Conservation (phyloP, 805 yeast genomes). For the Metschnikowia gruessii region DNA sequence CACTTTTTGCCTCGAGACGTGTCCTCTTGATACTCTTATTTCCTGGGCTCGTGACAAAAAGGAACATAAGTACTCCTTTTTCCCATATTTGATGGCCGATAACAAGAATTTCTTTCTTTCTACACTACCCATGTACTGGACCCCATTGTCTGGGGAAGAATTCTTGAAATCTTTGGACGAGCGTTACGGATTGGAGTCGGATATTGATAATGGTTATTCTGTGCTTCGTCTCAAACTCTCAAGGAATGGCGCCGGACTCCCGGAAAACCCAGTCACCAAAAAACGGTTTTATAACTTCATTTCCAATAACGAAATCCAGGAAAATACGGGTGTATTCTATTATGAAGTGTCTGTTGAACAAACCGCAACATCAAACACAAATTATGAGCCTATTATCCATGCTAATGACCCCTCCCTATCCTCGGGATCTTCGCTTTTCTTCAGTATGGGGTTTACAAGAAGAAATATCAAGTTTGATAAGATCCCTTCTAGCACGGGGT, state of each 20-base stretch:
- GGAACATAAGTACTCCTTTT: constrained; percentile 24
- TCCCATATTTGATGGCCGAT: constrained; percentile 29
- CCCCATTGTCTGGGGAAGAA: constrained; percentile 32
- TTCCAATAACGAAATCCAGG: constrained; percentile 32
- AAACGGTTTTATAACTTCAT: constrained; percentile 36
- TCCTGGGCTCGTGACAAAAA: constrained; percentile 14
- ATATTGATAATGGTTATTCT: constrained; percentile 30
- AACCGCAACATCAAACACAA: constrained; percentile 31
- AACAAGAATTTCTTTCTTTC: constrained; percentile 26
- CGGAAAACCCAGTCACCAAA: constrained; percentile 1
- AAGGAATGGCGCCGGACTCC: not conserved
- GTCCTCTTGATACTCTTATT: constrained; percentile 14
- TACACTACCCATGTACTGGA: constrained; percentile 40
- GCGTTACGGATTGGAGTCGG: constrained; percentile 25
- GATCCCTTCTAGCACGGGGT: constrained; percentile 7
- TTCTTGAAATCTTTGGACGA: constrained; percentile 24
- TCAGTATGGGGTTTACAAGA: constrained; percentile 36
- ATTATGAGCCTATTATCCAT: constrained; percentile 31
- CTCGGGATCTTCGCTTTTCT: constrained; percentile 30
- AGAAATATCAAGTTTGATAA: constrained; percentile 25
- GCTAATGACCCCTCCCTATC: constrained; percentile 36
- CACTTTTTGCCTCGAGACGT: not conserved
- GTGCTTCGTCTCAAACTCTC: constrained; percentile 24
- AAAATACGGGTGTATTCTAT: constrained; percentile 38
- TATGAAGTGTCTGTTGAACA: constrained; percentile 41